Percentiles rank a stretch among this genome's conserved stretches.
Conservation (phyloP, 2,329 filamentous ascomycete genomes). For the Blastomyces gilchristii region DNA sequence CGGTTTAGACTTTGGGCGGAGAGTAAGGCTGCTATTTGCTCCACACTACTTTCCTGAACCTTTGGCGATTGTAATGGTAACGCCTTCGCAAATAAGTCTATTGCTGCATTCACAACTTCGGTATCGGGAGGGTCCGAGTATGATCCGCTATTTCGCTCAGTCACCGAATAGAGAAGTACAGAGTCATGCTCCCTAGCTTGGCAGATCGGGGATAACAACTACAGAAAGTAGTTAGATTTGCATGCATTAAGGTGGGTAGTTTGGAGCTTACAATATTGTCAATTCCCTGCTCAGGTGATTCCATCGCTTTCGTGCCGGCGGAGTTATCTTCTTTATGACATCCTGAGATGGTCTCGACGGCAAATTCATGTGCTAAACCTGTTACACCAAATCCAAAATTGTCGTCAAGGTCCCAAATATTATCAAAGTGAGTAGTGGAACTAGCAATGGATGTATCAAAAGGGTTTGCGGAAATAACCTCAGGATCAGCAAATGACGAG, state of each 20-base stretch:
- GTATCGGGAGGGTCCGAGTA: constrained; percentile 74
- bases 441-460: constrained; percentile 86
- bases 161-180: constrained; percentile 58
- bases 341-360: constrained; percentile 58
- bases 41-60: constrained; percentile 89
- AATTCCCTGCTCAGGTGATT: constrained; percentile 30
- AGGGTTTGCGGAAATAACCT: constrained; percentile 59
- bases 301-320: constrained; percentile 30
- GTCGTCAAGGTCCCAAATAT: constrained; percentile 87
- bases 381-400: constrained; percentile 93
- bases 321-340: constrained; percentile 55
- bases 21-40: constrained; percentile 86
- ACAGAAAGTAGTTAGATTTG: constrained; percentile 13
- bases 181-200: constrained; percentile 84
- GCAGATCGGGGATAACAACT: constrained; percentile 56
- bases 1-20: constrained; percentile 68
- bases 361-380: constrained; percentile 68
- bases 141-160: constrained; percentile 35
- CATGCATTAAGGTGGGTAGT: too few relatives aligned
- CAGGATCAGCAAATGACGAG: constrained; percentile 85
- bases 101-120: constrained; percentile 88
- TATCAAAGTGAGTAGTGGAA: constrained; percentile 81
- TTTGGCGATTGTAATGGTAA: constrained; percentile 81
- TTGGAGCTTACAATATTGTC: constrained; percentile 33
- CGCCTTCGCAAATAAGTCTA: constrained; percentile 83